phyloP scores from a whole-genome alignment of 441 rosid species.

The Populus tomentosa region DNA sequence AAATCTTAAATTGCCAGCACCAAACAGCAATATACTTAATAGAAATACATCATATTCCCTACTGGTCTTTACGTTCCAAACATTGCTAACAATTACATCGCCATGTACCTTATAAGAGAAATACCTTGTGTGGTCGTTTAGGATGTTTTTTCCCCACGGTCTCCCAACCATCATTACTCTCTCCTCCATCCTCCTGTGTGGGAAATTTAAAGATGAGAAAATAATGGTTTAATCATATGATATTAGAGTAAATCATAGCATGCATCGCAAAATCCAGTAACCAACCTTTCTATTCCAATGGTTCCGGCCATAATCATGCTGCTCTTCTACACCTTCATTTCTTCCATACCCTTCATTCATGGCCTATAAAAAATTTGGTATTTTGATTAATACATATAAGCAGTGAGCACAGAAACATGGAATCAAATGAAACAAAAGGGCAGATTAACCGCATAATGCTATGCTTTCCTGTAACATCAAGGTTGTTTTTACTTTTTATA shows the following conservation, averaged over 20 bases:
- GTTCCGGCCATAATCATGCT: constrained; percentile 22
- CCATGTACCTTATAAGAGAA: neutral
- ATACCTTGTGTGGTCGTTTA: constrained; percentile 60
- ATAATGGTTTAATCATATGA: neutral
- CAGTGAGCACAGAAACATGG: neutral
- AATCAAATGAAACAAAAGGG: neutral
- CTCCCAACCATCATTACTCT: constrained; percentile 74
- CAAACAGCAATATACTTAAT: neutral
- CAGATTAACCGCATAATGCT: neutral
- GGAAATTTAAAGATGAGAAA: constrained; percentile 4
- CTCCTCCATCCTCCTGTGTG: constrained; percentile 32
- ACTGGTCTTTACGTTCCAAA: neutral
- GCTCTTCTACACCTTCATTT: constrained; percentile 19
- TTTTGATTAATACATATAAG: neutral
- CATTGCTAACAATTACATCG: neutral
- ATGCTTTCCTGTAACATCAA: neutral
- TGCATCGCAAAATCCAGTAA: neutral
- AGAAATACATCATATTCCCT: neutral
- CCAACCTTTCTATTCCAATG: constrained; percentile 35
- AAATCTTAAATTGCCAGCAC: neutral
- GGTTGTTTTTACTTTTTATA: neutral
- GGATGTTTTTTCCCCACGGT: constrained; percentile 63
- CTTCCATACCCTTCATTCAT: constrained; percentile 24
- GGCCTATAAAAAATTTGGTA: constrained; percentile 21
- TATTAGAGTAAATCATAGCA: neutral